Conservation (phyloP, 768 basidiomycete species). For the Grammothele lineata region DNA sequence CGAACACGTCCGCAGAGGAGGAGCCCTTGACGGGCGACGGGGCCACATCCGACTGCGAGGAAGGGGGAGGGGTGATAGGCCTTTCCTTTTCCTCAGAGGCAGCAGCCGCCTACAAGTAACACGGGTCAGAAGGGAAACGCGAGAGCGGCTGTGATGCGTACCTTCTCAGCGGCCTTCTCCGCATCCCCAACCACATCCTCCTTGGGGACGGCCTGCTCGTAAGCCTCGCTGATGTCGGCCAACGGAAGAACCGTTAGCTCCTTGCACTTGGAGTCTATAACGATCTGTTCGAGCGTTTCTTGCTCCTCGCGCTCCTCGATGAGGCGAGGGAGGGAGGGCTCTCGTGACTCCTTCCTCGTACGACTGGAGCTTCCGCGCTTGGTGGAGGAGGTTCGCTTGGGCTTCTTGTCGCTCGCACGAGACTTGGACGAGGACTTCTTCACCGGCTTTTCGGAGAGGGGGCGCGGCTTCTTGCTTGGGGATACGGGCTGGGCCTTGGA, state of each 20-base stretch:
- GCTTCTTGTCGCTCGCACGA: conserved; percentile 16
- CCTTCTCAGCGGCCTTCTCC: conserved; percentile 1
- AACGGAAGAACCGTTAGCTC: conserved; percentile 75
- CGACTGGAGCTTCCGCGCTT: conserved; percentile 25
- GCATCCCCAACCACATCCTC: conserved; percentile 6
- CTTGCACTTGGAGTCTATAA: conserved; percentile 72
- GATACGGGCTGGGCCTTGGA: conserved; percentile 20
- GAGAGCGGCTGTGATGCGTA: background rate
- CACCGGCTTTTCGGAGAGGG: conserved; percentile 16
- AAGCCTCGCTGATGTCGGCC: conserved; percentile 72
- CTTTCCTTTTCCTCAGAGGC: conserved; percentile 2
- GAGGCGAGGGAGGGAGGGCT: conserved; percentile 60
- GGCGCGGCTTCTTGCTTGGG: conserved; percentile 14
- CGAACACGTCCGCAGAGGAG: conserved; percentile 39
- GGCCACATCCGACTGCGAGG: conserved; percentile 18
- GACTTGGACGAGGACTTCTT: conserved; percentile 15
- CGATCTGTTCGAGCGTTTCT: conserved; percentile 41
- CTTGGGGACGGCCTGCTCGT: conserved; percentile 34
- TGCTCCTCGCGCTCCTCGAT: conserved; percentile 44
- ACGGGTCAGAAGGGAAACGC: background rate
- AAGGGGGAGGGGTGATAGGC: conserved; percentile 7
- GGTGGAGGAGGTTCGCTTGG: conserved; percentile 26
- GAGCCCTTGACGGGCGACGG: conserved; percentile 27
- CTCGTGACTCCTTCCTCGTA: conserved; percentile 42
- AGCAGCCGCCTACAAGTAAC: background rate